Evolutionary conservation across 495 filamentous ascomycete species (phyloP), one percentile per base, ranked within the genome.

Genomic region (Penicillium cinerascens): DNA sequence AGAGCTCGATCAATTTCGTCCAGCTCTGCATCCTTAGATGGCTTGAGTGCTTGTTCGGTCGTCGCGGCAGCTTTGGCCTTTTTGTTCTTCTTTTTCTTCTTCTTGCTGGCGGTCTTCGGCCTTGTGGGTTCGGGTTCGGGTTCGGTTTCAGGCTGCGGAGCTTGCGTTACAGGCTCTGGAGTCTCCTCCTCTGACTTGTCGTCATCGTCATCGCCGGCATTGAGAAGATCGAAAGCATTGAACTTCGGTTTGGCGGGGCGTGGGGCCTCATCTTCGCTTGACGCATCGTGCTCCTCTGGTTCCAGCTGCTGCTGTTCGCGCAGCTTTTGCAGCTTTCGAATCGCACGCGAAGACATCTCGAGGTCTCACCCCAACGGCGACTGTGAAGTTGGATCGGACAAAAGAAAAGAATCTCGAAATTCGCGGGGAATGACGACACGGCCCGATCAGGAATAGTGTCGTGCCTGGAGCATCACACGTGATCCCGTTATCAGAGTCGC

Each of bases 1-100:
- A 97, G 70, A 1, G 87, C 91, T 45, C 72, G 71, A 64, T 97
- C 92, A 49, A 97, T 95, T 53, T 97, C 92, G 60, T 96, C 90
- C 42, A 83, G 37, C 10, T 79, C 66, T 6, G 59, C 75, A 41
- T 73, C 67, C 9, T 65, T 61, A 18, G 58, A 43, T 39, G 66
- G 53, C 11, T 50, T 37, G 13, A 47, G 20, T 10, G 25, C 29
- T 49, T 49, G 40, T 35, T 51, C 59, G 25, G 52, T 45, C 4
- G 42, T 20, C 25, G 39, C 58, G 11, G 43, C 27, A n/a, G 66
- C 22, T 53, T 66, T 66, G 16, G 61, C 27, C 36, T 60, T 56
- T 49, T 51, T 60, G 52, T 66, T 65, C 59, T 66, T 70, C 59
- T 76, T 76, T 53, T 67, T 72, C 63, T 78, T 77, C 40, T 77